Conservation (phyloP, 306 rosid genomes). For the Alnus rubra region DNA sequence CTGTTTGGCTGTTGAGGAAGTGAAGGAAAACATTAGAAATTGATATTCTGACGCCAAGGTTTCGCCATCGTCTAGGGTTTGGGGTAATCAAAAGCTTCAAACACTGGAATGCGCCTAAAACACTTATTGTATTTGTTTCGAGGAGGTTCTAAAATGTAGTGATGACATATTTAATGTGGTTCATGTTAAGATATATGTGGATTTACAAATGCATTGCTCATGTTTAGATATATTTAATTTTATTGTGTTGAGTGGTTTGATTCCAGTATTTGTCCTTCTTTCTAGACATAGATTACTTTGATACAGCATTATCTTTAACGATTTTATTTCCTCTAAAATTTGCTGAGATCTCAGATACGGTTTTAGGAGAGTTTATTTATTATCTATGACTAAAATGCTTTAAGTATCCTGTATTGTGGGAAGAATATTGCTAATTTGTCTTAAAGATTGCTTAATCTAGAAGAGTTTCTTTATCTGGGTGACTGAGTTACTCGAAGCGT, state of each 20-base stretch:
- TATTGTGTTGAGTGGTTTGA: background rate
- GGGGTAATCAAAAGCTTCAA: background rate
- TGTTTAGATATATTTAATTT: no score
- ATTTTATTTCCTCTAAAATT: background rate
- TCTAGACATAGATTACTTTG: background rate
- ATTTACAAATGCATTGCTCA: background rate
- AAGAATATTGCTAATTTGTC: slow-evolving; percentile 3
- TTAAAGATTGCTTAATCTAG: background rate
- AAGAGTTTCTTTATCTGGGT: background rate
- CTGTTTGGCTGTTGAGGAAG: background rate
- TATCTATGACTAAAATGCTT: background rate
- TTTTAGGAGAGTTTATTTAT: background rate
- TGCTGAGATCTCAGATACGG: background rate
- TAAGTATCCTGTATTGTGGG: background rate
- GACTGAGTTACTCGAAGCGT: background rate
- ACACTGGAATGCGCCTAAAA: background rate
- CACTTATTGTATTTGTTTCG: background rate
- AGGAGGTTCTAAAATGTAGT: background rate
- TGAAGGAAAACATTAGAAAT: background rate
- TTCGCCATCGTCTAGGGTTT: background rate
- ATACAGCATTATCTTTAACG: background rate
- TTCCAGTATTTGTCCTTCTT: background rate
- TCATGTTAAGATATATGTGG: background rate
- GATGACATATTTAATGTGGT: background rate
- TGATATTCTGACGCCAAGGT: background rate